phyloP scores from a whole-genome alignment of 2,329 filamentous ascomycete species.

The Tolypocladium pustulatum region DNA sequence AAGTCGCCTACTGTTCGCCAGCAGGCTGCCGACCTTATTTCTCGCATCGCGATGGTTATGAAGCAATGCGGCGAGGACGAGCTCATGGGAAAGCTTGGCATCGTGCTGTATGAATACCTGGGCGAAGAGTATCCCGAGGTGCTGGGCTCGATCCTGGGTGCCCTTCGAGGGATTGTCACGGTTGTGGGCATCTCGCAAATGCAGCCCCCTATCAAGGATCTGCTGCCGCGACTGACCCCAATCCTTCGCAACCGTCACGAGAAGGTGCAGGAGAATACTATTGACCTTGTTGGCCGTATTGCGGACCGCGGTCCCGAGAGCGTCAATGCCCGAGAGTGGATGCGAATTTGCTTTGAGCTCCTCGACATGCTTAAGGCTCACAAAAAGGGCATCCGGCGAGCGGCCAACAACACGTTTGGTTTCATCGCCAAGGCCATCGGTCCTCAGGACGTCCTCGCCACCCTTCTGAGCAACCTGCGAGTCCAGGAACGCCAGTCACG shows the following conservation, averaged over 20 bases:
- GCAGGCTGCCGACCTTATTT: constrained; percentile 92
- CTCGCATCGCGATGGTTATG: constrained; percentile 96
- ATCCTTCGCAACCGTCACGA: constrained; percentile 97
- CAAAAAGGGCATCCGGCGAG: constrained; percentile 97
- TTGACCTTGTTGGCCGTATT: constrained; percentile 94
- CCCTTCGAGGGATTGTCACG: constrained; percentile 89
- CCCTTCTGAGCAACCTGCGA: constrained; percentile 88
- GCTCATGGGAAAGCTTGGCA: constrained; percentile 87
- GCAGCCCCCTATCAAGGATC: constrained; percentile 95
- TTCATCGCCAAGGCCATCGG: constrained; percentile 99
- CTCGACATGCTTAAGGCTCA: constrained; percentile 99
- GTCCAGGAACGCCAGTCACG: constrained; percentile 97
- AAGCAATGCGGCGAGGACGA: constrained; percentile 96
- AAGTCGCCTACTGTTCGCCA: constrained; percentile 95
- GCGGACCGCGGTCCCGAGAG: constrained; percentile 93
- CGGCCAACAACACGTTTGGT: constrained; percentile 98
- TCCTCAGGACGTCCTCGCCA: constrained; percentile 92
- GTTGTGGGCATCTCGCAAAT: constrained; percentile 97
- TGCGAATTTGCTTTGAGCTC: constrained; percentile 98
- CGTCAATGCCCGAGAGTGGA: constrained; percentile 97
- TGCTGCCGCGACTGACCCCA: constrained; percentile 90
- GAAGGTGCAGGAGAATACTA: constrained; percentile 98
- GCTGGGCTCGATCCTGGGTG: constrained; percentile 89
- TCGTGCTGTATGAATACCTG: constrained; percentile 94
- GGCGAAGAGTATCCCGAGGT: constrained; percentile 98